These are phyloP conservation scores for Beauveria varroae DNA, from an alignment of 2,329 filamentous ascomycete species.

Conservation along the genomic window DNA sequence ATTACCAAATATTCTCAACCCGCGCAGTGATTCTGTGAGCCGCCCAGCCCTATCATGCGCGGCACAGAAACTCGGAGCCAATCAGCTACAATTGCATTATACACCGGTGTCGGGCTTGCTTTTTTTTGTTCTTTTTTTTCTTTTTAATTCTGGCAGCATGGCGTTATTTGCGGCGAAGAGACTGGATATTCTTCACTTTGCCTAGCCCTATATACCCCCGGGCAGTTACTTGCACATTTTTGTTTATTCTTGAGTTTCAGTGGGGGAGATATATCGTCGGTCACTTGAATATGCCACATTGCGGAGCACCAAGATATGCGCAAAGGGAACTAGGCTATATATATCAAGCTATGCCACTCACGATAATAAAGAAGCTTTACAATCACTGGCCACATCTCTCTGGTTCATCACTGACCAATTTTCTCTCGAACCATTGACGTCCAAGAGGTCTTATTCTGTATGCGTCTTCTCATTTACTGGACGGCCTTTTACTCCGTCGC, in stretches of 20 bases:
- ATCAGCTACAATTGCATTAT: not conserved
- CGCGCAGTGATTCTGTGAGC: slow-evolving; percentile 29
- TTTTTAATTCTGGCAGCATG: not conserved
- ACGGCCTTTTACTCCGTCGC: slow-evolving; percentile 41
- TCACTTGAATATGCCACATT: too few relatives aligned
- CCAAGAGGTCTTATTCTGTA: not conserved
- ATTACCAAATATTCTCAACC: slow-evolving; percentile 45
- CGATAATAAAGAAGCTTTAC: too few relatives aligned
- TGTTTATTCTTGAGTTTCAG: too few relatives aligned
- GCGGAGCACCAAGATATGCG: too few relatives aligned
- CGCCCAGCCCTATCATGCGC: not conserved
- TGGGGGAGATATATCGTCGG: too few relatives aligned
- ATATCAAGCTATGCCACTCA: too few relatives aligned
- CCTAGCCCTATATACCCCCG: not conserved
- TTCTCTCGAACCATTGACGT: too few relatives aligned
- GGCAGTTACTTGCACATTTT: too few relatives aligned
- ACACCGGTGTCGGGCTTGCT: not conserved
- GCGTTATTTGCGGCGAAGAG: not conserved
- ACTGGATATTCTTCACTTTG: not conserved
- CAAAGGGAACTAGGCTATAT: too few relatives aligned
- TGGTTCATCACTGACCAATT: too few relatives aligned
- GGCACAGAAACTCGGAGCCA: not conserved
- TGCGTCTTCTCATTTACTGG: slow-evolving; percentile 15
- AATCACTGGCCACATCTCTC: too few relatives aligned
- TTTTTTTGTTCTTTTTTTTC: not conserved